Percentiles rank a stretch among this genome's conserved stretches.
phyloP scores from a whole-genome alignment of 129 eudicot species.

The Smallanthus sonchifolius region DNA sequence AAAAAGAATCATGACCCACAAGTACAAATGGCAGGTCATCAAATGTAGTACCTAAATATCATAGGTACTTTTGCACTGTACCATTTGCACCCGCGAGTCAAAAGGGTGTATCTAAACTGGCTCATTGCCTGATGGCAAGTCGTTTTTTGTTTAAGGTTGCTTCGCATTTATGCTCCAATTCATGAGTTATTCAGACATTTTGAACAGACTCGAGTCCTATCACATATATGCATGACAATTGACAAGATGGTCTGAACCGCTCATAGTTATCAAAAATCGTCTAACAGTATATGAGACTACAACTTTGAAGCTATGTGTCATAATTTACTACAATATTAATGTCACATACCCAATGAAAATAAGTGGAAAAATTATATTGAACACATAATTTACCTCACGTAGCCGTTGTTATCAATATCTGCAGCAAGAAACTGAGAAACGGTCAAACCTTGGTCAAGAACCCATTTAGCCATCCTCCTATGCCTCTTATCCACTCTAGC shows the following conservation, averaged over 20 bases:
- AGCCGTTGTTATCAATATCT: slow-evolving; percentile 87
- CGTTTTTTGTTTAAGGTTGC: not conserved
- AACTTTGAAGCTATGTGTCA: not conserved
- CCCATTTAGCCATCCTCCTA: slow-evolving; percentile 88
- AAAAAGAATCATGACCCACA: no score
- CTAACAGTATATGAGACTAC: not conserved
- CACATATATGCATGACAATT: no score
- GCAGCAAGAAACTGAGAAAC: slow-evolving; percentile 97
- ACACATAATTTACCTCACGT: slow-evolving; percentile 52
- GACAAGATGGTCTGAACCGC: not conserved
- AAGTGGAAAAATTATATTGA: not conserved
- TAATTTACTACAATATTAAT: not conserved
- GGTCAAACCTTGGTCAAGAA: slow-evolving; percentile 91
- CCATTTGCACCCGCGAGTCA: no score
- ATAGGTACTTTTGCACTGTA: no score
- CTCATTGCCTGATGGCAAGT: no score
- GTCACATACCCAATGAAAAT: not conserved
- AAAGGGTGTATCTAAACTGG: no score
- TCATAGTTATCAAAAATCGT: not conserved
- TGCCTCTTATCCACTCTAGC: slow-evolving; percentile 93
- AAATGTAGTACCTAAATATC: no score
- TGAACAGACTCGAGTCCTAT: not conserved
- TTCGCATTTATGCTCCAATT: no score
- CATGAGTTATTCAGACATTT: no score
- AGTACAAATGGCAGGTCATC: no score